phyloP scores from a whole-genome alignment of 345 rosid genomes.

The Nephelium lappaceum region DNA sequence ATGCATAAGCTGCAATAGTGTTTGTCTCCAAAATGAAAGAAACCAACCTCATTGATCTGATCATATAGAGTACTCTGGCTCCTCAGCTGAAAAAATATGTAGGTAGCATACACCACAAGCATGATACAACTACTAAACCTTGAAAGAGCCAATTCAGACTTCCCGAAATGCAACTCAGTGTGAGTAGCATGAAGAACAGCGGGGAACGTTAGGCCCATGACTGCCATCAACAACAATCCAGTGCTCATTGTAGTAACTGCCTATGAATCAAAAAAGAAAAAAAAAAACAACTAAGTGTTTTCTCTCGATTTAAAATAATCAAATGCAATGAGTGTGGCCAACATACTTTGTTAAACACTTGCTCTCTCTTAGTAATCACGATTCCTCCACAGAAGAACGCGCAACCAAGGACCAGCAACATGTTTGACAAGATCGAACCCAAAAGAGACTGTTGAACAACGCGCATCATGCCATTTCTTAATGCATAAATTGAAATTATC shows the following conservation, averaged over 20 bases:
- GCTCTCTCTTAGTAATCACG: constrained; percentile 42
- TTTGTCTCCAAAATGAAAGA: background rate
- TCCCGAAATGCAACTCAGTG: constrained; percentile 50
- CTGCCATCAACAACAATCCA: constrained; percentile 52
- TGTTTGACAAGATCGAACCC: constrained; percentile 57
- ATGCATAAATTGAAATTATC: constrained; percentile 54
- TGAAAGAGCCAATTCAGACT: constrained; percentile 56
- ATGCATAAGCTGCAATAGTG: background rate
- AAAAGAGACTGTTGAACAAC: constrained; percentile 59
- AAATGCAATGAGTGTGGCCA: background rate
- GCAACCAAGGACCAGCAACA: constrained; percentile 62
- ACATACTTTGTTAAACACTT: constrained; percentile 45
- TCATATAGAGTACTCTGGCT: constrained; percentile 28
- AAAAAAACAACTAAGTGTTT: background rate
- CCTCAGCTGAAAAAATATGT: constrained; percentile 50
- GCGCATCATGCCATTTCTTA: constrained; percentile 44
- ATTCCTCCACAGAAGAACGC: constrained; percentile 56
- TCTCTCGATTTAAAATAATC: background rate
- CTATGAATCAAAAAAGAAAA: constrained; percentile 15
- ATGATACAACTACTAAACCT: constrained; percentile 56
- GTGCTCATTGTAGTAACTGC: constrained; percentile 47
- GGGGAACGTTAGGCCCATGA: constrained; percentile 51
- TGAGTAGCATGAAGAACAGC: constrained; percentile 56
- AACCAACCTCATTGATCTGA: constrained; percentile 35
- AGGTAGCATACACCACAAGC: constrained; percentile 55